Evolutionary conservation across 2,329 filamentous ascomycete genomes (phyloP), one percentile per base, ranked within the genome.

Genomic region (Fusarium sp.): DNA sequence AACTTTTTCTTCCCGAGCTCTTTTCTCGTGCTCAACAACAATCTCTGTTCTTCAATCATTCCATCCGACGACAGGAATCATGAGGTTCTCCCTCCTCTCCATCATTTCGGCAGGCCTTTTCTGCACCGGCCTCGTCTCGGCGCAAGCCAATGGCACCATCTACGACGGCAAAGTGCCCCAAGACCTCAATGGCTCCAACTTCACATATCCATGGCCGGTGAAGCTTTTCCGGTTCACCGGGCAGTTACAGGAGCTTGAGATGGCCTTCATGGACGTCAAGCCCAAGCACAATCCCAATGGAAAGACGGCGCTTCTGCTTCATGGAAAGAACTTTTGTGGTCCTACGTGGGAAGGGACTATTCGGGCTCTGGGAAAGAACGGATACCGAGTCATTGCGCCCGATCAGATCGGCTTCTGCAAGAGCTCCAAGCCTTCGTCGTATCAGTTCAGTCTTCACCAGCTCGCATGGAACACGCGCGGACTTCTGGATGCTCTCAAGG

Each of bases 341-440:
- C 78, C 84, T 23, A 88, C 86, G 8, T 88, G 86, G 86, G 79
- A 82, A 57, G 76, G 75, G 15, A 87, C 85, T 13, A 83, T 84
- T n/a, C 66, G 75, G 11, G 74, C 78, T 11, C 81, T 88, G 57
- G 72, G 79, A 4, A 65, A 70, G 3, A 74, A 73, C 30, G 86
- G 86, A 43, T 88, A 86, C 68, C 84, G 86, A 40, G 84, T 88
- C 54, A 82, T 88, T 53, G 77, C 86, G 3, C 84, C 86, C 0
- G 87, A 89, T 67, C 86, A 88, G 66, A 77, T 89, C 48, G 86
- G 87, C 62, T 89, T 87, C 78, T 89, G 86, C 82, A 88, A 88
- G 75, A 88, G 85, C 9, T 82, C 83, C 28, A 88, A 88, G 75
- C 84, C 85, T 0, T 71, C 73, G 2, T 71, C 72, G 12, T 88